Conservation (phyloP, 2,329 filamentous ascomycete species). For the Anthostomella pinea region DNA sequence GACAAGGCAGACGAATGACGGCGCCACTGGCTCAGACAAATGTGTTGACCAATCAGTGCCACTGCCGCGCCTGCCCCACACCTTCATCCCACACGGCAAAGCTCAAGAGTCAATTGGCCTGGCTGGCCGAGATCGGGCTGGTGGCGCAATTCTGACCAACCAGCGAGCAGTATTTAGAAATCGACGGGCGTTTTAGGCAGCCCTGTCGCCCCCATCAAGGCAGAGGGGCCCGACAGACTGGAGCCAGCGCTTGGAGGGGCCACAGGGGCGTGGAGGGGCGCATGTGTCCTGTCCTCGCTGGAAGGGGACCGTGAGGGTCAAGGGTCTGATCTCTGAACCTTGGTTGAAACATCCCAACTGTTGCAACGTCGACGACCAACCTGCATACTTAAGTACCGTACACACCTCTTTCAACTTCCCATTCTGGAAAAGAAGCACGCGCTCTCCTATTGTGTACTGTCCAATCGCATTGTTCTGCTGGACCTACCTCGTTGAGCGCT, state of each 20-base stretch:
- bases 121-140: too few relatives aligned
- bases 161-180: conserved; percentile 5
- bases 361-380: conserved; percentile 3
- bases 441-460: conserved; percentile 7
- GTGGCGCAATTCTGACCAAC: conserved; percentile 17
- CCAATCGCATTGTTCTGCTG: too few relatives aligned
- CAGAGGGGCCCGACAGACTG: not conserved
- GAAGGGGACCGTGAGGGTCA: not conserved
- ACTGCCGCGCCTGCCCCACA: too few relatives aligned
- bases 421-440: conserved; percentile 1
- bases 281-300: too few relatives aligned
- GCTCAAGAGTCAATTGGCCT: too few relatives aligned
- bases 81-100: too few relatives aligned
- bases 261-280: too few relatives aligned
- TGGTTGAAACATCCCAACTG: not conserved
- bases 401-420: not conserved
- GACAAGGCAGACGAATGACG: too few relatives aligned
- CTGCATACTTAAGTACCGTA: conserved; percentile 6
- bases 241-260: not conserved
- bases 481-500: not conserved
- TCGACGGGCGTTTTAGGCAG: conserved; percentile 16
- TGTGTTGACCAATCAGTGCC: too few relatives aligned
- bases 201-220: not conserved
- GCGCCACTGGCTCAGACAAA: too few relatives aligned
- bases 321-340: conserved; percentile 2